A percentile compares a stretch with the other conserved stretches of the same genome.
Conservation (phyloP, 371 early-diverging fungal species). For the Choanephora cucurbitarum region DNA sequence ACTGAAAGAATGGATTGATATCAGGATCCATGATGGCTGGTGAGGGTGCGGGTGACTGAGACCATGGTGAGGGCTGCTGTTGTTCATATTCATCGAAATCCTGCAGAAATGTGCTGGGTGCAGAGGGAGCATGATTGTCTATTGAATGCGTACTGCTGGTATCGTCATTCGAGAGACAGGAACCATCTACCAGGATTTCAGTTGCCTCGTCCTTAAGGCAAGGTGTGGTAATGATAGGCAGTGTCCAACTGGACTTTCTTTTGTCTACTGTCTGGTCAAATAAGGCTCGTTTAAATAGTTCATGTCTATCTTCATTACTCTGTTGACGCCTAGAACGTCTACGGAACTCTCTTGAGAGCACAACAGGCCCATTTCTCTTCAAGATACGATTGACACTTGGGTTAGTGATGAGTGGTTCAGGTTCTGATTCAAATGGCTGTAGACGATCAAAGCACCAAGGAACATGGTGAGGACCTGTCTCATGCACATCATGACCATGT, state of each 20-base stretch:
- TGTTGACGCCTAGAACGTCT: constrained; percentile 19
- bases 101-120: constrained; percentile 28
- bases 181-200: constrained; percentile 41
- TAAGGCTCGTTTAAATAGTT: constrained; percentile 43
- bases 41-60: constrained; percentile 66
- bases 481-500: constrained; percentile 27
- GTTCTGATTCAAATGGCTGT: constrained; percentile 58
- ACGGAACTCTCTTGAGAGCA: constrained; percentile 59
- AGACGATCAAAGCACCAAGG: constrained; percentile 56
- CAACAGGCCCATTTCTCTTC: constrained; percentile 51
- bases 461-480: constrained; percentile 25
- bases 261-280: constrained; percentile 36
- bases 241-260: constrained; percentile 23
- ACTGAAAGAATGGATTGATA: constrained; percentile 62
- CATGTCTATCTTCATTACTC: constrained; percentile 24
- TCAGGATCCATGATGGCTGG: constrained; percentile 64
- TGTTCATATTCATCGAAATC: constrained; percentile 54
- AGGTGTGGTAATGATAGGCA: constrained; percentile 39
- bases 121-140: constrained; percentile 19
- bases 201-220: constrained; percentile 35
- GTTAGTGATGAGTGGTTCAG: constrained; percentile 55
- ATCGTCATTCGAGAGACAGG: constrained; percentile 26
- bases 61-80: constrained; percentile 60
- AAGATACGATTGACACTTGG: constrained; percentile 54
- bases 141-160: constrained; percentile 13